A percentile compares a stretch with the other conserved stretches of the same genome.
Evolutionary conservation across 2,329 filamentous ascomycete species (phyloP).

Genomic region (Rhinocladiella mackenziei): DNA sequence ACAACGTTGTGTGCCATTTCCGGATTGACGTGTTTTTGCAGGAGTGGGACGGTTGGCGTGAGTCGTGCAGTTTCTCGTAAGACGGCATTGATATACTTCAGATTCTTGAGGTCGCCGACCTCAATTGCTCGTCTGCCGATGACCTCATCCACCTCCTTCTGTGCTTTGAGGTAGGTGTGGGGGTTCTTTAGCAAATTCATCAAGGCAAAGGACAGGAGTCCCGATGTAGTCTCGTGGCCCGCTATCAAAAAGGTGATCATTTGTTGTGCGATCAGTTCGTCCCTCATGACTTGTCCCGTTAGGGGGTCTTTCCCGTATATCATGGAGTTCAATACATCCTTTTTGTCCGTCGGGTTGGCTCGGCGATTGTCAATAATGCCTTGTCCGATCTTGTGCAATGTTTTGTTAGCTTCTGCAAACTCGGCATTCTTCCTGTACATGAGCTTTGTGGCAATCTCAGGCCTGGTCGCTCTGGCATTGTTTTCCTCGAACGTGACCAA

Average conservation of each 20-base stretch:
- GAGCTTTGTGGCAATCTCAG: constrained; percentile 45
- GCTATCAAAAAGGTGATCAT: constrained; percentile 70
- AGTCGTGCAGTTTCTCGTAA: constrained; percentile 64
- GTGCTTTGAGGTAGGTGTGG: constrained; percentile 55
- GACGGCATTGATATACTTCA: constrained; percentile 63
- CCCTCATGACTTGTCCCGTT: constrained; percentile 62
- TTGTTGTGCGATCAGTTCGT: constrained; percentile 63
- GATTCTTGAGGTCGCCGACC: constrained; percentile 56
- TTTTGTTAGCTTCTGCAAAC: constrained; percentile 5
- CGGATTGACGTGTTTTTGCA: constrained; percentile 55
- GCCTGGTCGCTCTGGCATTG: constrained; percentile 48
- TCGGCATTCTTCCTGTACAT: constrained; percentile 33
- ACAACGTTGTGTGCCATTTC: constrained; percentile 50
- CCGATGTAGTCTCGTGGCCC: constrained; percentile 68
- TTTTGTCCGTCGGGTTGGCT: constrained; percentile 53
- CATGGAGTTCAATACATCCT: constrained; percentile 68
- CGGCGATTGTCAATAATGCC: constrained; percentile 60
- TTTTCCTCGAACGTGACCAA: constrained; percentile 55
- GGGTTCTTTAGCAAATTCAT: constrained; percentile 64
- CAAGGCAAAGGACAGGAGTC: constrained; percentile 61
- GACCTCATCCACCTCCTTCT: constrained; percentile 64
- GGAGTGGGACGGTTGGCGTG: constrained; percentile 56
- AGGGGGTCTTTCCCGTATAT: constrained; percentile 62
- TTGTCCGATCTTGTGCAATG: constrained; percentile 51
- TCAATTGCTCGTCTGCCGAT: constrained; percentile 51